These are phyloP conservation scores for Exsudoporus floridanus DNA, from an alignment of 1,284 basidiomycete species.

Conservation along the genomic window DNA sequence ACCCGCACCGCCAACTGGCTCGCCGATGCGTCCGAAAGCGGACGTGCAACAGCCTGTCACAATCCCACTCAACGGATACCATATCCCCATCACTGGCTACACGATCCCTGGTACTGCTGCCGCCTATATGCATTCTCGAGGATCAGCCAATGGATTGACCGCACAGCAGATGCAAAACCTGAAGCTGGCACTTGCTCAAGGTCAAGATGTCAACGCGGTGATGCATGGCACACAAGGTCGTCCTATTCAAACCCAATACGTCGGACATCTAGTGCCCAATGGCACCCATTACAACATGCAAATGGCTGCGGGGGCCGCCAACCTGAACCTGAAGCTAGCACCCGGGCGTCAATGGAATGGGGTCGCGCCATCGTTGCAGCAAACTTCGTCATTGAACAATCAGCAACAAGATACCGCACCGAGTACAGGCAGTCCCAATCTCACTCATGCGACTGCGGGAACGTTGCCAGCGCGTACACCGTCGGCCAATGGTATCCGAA, in stretches of 20 bases:
- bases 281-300: constrained; percentile 41
- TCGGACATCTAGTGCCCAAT: constrained; percentile 37
- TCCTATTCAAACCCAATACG: constrained; percentile 33
- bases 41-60: constrained; percentile 39
- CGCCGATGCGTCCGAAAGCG: constrained; percentile 45
- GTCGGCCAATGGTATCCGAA: constrained; percentile 54
- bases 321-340: constrained; percentile 43
- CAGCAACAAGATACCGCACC: constrained; percentile 32
- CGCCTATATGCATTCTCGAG: constrained; percentile 33
- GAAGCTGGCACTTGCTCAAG: constrained; percentile 48
- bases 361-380: constrained; percentile 34
- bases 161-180: constrained; percentile 56
- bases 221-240: constrained; percentile 39
- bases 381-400: constrained; percentile 24
- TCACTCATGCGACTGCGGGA: constrained; percentile 31
- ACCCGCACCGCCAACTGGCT: constrained; percentile 8
- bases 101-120: constrained; percentile 37
- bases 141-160: constrained; percentile 41
- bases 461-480: constrained; percentile 47
- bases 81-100: constrained; percentile 47
- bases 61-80: constrained; percentile 45
- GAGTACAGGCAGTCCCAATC: constrained; percentile 39
- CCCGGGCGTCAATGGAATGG: constrained; percentile 45
- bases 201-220: constrained; percentile 39
- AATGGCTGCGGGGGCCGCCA: constrained; percentile 27